Conservation (phyloP, 352 stramenopile species). For the Phytophthora aleatoria region DNA sequence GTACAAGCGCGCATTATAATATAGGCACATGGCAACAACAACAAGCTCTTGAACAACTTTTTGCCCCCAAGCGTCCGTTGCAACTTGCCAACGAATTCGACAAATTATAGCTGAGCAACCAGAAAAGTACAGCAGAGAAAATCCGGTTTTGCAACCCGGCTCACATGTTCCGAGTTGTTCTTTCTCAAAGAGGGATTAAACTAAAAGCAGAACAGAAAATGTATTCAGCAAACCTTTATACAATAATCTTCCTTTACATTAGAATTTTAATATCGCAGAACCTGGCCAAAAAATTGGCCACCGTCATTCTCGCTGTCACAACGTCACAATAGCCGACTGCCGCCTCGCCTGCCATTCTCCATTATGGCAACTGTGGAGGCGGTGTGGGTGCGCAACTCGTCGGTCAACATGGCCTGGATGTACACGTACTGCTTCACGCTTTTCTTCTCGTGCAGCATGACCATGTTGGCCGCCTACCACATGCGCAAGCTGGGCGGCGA, state of each 20-base stretch:
- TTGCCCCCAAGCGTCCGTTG: too few relatives aligned
- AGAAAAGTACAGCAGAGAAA: not conserved
- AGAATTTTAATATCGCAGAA: not conserved
- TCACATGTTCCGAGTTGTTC: not conserved
- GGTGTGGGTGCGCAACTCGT: slow-evolving; percentile 28
- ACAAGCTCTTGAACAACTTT: too few relatives aligned
- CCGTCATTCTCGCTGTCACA: slow-evolving; percentile 4
- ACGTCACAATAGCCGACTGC: slow-evolving; percentile 1
- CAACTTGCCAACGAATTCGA: too few relatives aligned
- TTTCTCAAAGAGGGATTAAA: not conserved
- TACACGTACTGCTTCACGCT: slow-evolving; percentile 63
- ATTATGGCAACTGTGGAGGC: slow-evolving; percentile 24
- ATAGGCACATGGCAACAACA: too few relatives aligned
- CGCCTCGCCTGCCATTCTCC: not conserved
- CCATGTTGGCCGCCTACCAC: slow-evolving; percentile 61
- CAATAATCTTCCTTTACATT: not conserved
- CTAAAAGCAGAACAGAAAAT: too few relatives aligned
- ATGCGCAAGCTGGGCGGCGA: slow-evolving; percentile 69
- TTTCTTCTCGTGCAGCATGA: slow-evolving; percentile 61
- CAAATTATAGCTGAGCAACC: not conserved
- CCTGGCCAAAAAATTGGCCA: not conserved
- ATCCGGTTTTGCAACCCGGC: not conserved
- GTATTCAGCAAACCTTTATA: not conserved
- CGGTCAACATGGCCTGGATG: slow-evolving; percentile 58
- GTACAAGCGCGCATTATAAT: too few relatives aligned